phyloP scores from a whole-genome alignment of 2,329 filamentous ascomycete genomes.

The Microcera coccophila region DNA sequence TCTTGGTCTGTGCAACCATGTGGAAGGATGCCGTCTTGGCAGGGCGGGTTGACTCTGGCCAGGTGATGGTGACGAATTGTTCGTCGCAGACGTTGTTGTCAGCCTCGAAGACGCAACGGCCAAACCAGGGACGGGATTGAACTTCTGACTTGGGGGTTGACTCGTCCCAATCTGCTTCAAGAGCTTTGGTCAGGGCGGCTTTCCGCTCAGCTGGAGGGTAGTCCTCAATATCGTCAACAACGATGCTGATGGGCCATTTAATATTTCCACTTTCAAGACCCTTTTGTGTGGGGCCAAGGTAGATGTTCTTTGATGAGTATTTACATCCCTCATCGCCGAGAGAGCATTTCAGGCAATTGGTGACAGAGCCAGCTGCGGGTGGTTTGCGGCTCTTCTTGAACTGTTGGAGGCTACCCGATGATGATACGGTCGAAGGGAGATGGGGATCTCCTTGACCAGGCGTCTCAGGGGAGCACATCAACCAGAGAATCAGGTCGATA shows the following conservation, averaged over 20 bases:
- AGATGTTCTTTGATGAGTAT: constrained; percentile 82
- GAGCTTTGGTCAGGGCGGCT: constrained; percentile 40
- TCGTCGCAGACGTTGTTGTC: constrained; percentile 95
- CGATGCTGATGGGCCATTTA: constrained; percentile 80
- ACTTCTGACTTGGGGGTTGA: constrained; percentile 46
- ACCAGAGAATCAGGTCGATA: constrained; percentile 87
- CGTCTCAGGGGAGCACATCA: constrained; percentile 68
- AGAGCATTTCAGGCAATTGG: constrained; percentile 78
- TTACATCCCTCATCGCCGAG: constrained; percentile 67
- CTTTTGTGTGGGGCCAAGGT: constrained; percentile 60
- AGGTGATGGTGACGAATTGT: constrained; percentile 81
- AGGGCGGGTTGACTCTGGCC: constrained; percentile 66
- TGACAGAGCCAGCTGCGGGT: constrained; percentile 65
- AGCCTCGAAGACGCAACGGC: constrained; percentile 88
- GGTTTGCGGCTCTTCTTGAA: constrained; percentile 78
- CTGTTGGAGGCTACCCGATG: constrained; percentile 70
- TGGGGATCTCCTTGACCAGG: constrained; percentile 54
- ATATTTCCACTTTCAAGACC: constrained; percentile 63
- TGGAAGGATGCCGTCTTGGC: constrained; percentile 88
- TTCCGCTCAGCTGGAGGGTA: constrained; percentile 45
- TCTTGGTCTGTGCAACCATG: constrained; percentile 87
- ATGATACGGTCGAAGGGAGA: constrained; percentile 70
- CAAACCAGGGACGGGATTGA: constrained; percentile 68
- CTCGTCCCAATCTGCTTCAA: constrained; percentile 52
- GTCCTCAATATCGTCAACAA: constrained; percentile 90